Evolutionary conservation across 2,329 filamentous ascomycete species (phyloP), one percentile per base, ranked within the genome.

Genomic region (Sclerotinia nivalis): DNA sequence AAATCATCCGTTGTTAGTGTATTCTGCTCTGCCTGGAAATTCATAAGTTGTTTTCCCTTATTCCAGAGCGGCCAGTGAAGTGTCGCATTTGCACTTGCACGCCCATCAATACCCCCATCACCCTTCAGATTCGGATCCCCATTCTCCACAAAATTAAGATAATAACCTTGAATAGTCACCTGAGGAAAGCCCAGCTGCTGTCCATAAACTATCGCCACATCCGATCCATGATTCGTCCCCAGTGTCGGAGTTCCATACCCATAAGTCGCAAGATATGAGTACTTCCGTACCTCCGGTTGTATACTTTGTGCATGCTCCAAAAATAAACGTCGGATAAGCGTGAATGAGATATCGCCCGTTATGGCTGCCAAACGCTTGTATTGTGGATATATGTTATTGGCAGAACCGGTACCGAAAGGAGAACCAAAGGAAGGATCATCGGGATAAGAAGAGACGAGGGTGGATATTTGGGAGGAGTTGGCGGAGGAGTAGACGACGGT

Each of bases 361-460:
- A 94, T 86, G 40, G 91, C 91, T 2, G 91, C 88, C 0, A 93
- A 82, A 34, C 90, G 89, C 80, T 94, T 94, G 83, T 88, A 94
- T 73, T 91, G 86, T 0, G 91, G 90, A 77, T 91, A 93, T 74
- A 88, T 82, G 75, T 90, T 88, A 80, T 94, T 92, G n/a, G 89
- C 73, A 20, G 86, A 72, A 0, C 86, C 83, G 0, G 91, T 93
- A 62, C 88, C 83, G 82, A 92, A 93, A 0, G 92, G 92, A 1
- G 88, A 91, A 49, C 92, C 91, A 34, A 82, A 81, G 7, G 66
- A 62, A 22, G 59, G 55, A 40, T 71, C 56, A 20, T 83, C 78
- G 1, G 86, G 83, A 77, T 95, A 95, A 0, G 85, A 87, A 49
- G 79, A 80, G 4, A 65, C n/a, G 1, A 52, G 31, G 34, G 61